Conservation (phyloP, 208 protist genomes). For the Trypanosoma boissoni region DNA sequence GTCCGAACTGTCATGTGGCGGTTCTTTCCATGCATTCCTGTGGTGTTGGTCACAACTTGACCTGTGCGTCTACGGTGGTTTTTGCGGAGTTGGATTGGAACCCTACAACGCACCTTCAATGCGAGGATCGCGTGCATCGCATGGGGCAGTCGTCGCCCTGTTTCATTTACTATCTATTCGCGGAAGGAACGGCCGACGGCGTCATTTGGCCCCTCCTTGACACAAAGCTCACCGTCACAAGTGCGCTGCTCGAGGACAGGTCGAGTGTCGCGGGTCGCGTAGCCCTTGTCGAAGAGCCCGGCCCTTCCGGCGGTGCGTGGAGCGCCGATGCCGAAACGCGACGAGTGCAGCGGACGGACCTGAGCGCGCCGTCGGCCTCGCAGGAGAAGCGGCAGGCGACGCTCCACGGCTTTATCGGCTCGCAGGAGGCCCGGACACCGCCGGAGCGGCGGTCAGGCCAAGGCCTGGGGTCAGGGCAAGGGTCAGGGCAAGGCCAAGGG, state of each 20-base stretch:
- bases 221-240: slow-evolving; percentile 80
- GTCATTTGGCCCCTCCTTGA: slow-evolving; percentile 91
- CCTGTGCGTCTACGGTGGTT: slow-evolving; percentile 90
- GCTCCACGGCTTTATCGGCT: slow-evolving; percentile 18
- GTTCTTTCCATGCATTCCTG: slow-evolving; percentile 94
- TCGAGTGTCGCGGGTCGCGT: not conserved
- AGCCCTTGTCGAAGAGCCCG: not conserved
- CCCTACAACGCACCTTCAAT: slow-evolving; percentile 94
- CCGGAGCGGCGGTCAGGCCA: slow-evolving; percentile 4
- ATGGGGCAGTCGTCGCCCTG: slow-evolving; percentile 92
- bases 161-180: slow-evolving; percentile 93
- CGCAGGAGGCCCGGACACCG: not conserved
- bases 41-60: slow-evolving; percentile 95
- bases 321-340: slow-evolving; percentile 2
- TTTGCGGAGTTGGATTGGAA: slow-evolving; percentile 98
- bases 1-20: slow-evolving; percentile 69
- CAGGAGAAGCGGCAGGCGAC: slow-evolving; percentile 20
- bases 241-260: slow-evolving; percentile 63
- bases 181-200: slow-evolving; percentile 86
- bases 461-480: too few relatives aligned
- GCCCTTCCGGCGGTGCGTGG: slow-evolving; percentile 5
- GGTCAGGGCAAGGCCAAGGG: too few relatives aligned
- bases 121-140: slow-evolving; percentile 96
- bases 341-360: slow-evolving; percentile 12
- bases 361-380: slow-evolving; percentile 14